phyloP scores from a whole-genome alignment of 106 monocot genomes.

The Dendrobium officinale region DNA sequence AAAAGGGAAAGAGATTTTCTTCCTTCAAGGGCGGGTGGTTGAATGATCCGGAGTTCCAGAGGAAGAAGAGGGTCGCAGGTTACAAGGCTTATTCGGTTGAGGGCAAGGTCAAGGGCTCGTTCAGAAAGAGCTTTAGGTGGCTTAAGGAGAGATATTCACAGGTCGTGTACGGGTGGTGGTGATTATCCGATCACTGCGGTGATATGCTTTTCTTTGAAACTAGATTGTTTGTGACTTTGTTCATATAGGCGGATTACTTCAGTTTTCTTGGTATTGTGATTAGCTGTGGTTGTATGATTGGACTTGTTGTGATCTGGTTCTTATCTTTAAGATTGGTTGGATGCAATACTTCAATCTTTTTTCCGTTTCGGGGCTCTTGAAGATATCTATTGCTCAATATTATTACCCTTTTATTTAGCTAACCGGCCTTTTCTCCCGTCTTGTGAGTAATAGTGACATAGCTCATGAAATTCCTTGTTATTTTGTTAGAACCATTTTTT shows the following conservation, averaged over 20 bases:
- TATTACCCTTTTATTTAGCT: background rate
- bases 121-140: slow-evolving; percentile 69
- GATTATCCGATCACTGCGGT: slow-evolving; percentile 5
- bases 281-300: background rate
- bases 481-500: too few species aligned
- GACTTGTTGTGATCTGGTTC: background rate
- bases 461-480: too few species aligned
- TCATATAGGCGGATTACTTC: background rate
- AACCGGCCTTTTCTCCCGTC: too few species aligned
- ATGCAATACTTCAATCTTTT: background rate
- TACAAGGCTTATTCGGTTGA: slow-evolving; percentile 66
- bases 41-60: slow-evolving; percentile 66
- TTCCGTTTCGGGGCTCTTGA: background rate
- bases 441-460: too few species aligned
- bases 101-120: slow-evolving; percentile 61
- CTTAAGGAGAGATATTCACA: slow-evolving; percentile 54
- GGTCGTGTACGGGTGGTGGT: slow-evolving; percentile 41
- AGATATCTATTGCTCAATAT: background rate
- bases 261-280: background rate
- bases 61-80: slow-evolving; percentile 67
- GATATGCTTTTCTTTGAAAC: background rate
- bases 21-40: slow-evolving; percentile 24
- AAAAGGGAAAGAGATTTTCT: slow-evolving; percentile 27
- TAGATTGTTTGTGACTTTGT: too few species aligned
- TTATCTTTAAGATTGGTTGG: background rate